Evolutionary conservation across 1,284 basidiomycete species (phyloP).

Genomic region (Ustilago curta): DNA sequence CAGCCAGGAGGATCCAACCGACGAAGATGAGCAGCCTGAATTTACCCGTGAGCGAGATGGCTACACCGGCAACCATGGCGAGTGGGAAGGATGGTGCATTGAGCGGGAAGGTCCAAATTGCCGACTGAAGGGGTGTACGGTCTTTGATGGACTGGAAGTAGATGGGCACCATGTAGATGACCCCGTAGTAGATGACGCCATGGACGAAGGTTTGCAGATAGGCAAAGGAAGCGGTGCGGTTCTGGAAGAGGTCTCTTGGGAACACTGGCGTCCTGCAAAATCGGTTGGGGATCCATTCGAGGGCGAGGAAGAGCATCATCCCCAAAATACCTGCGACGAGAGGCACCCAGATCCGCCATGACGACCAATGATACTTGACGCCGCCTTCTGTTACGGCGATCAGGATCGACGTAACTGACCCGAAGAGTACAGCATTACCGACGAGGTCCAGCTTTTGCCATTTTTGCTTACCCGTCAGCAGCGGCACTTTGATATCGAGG

Average conservation of each 20-base stretch:
- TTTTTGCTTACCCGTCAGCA: slow-evolving; percentile 65
- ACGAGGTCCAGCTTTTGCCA: slow-evolving; percentile 68
- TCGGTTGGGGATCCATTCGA: slow-evolving; percentile 52
- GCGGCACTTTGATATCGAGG: slow-evolving; percentile 64
- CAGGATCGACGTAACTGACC: slow-evolving; percentile 59
- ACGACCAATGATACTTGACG: slow-evolving; percentile 66
- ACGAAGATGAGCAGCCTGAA: slow-evolving; percentile 66
- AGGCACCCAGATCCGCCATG: slow-evolving; percentile 59
- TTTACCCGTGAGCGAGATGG: slow-evolving; percentile 58
- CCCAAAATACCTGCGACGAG: slow-evolving; percentile 65
- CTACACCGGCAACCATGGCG: slow-evolving; percentile 50
- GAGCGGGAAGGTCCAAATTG: slow-evolving; percentile 71
- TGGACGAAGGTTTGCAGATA: slow-evolving; percentile 69
- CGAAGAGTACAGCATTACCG: slow-evolving; percentile 67
- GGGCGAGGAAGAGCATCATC: slow-evolving; percentile 60
- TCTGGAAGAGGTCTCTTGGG: slow-evolving; percentile 61
- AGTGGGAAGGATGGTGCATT: slow-evolving; percentile 44
- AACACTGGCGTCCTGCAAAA: slow-evolving; percentile 60
- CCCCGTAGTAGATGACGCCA: slow-evolving; percentile 57
- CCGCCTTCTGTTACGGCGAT: slow-evolving; percentile 70
- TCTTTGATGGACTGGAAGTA: slow-evolving; percentile 73
- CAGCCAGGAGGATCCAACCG: slow-evolving; percentile 62
- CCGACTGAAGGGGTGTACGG: slow-evolving; percentile 71
- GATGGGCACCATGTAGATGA: slow-evolving; percentile 60
- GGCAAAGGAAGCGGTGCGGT: slow-evolving; percentile 61